A percentile compares a stretch with the other conserved stretches of the same genome.
phyloP scores from a whole-genome alignment of 2,329 filamentous ascomycete species.

The Fusarium beomiforme region DNA sequence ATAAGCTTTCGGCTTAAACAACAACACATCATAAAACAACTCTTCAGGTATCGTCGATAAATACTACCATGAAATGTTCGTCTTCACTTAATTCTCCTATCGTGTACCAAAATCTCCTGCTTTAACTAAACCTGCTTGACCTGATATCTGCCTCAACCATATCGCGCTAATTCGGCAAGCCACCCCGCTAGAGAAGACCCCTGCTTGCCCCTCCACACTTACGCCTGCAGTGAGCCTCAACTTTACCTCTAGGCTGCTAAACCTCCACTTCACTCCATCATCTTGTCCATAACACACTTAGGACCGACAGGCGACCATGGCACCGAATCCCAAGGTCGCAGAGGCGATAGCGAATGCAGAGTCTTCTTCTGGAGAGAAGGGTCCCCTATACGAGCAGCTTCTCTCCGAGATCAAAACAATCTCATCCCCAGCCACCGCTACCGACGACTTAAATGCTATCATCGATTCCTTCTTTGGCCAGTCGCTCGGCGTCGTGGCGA shows the following conservation, averaged over 20 bases:
- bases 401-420: conserved; percentile 55
- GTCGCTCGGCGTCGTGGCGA: conserved; percentile 78
- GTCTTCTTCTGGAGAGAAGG: conserved; percentile 52
- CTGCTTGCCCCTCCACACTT: conserved; percentile 37
- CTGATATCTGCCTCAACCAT: conserved; percentile 1
- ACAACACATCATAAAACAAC: no score
- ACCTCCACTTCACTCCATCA: conserved; percentile 21
- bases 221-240: conserved; percentile 26
- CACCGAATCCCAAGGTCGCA: conserved; percentile 53
- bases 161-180: conserved; percentile 20
- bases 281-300: not conserved
- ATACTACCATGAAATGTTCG: no score
- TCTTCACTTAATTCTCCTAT: no score
- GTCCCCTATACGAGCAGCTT: conserved; percentile 58
- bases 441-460: conserved; percentile 72
- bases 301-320: conserved; percentile 44
- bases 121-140: not conserved
- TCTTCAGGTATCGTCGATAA: no score
- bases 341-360: conserved; percentile 56
- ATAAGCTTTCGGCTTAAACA: no score
- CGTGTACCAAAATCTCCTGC: not conserved
- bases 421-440: conserved; percentile 52
- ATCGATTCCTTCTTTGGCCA: conserved; percentile 74
- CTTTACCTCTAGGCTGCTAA: conserved; percentile 31
- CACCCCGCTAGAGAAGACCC: conserved; percentile 41